Percentiles rank a stretch among this genome's conserved stretches.
Conservation (phyloP, 805 yeast species). For the Blastobotrys peoriensis region DNA sequence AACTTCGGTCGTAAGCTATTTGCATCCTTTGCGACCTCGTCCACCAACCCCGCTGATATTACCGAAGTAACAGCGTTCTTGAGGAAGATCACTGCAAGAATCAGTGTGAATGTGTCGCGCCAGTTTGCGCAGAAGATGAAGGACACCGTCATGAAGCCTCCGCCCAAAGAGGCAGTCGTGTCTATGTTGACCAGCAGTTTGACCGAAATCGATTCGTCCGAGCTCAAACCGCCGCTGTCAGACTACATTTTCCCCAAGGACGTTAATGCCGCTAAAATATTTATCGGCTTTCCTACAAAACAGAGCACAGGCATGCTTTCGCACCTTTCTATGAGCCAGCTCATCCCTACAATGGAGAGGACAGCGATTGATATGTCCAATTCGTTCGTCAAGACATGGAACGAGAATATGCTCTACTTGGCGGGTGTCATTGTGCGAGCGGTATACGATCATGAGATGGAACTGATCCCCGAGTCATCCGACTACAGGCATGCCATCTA, state of each 20-base stretch:
- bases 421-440: constrained; percentile 33
- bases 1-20: constrained; percentile 29
- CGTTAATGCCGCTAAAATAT: constrained; percentile 33
- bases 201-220: constrained; percentile 26
- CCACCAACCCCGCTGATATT: constrained; percentile 28
- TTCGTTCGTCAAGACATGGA: constrained; percentile 36
- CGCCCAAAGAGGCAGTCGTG: constrained; percentile 31
- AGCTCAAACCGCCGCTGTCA: constrained; percentile 29
- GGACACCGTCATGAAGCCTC: constrained; percentile 36
- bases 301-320: constrained; percentile 34
- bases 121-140: constrained; percentile 29
- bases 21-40: constrained; percentile 22
- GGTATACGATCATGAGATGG: constrained; percentile 32
- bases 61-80: constrained; percentile 27
- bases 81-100: constrained; percentile 28
- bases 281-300: constrained; percentile 38
- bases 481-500: constrained; percentile 19
- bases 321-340: constrained; percentile 33
- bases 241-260: constrained; percentile 32
- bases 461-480: constrained; percentile 6
- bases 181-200: constrained; percentile 28
- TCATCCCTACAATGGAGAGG: constrained; percentile 40
- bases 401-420: constrained; percentile 32
- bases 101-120: constrained; percentile 27
- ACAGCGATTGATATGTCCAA: constrained; percentile 38